Conservation (phyloP, 2,329 filamentous ascomycete genomes). For the Fusarium mundagurra region DNA sequence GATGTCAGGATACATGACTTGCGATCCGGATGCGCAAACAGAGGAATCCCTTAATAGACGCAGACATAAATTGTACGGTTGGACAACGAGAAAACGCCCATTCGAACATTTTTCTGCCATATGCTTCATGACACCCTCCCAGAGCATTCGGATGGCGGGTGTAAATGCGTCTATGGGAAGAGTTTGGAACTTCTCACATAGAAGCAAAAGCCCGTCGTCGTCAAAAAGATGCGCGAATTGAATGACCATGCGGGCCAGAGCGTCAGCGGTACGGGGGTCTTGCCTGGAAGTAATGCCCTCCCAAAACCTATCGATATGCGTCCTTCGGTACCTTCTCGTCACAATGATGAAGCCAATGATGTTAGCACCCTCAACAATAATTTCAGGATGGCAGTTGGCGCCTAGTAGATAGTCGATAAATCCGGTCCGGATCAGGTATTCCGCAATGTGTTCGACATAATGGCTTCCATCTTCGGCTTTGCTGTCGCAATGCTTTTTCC, state of each 20-base stretch:
- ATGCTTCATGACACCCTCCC: constrained; percentile 64
- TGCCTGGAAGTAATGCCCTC: constrained; percentile 81
- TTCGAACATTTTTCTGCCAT: constrained; percentile 56
- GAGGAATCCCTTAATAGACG: constrained; percentile 78
- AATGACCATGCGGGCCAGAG: constrained; percentile 74
- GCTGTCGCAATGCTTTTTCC: constrained; percentile 64
- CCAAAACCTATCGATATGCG: constrained; percentile 86
- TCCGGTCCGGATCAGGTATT: constrained; percentile 74
- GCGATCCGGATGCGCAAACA: constrained; percentile 60
- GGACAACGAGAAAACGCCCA: constrained; percentile 49
- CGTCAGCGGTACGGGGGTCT: constrained; percentile 85
- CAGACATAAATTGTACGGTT: constrained; percentile 65
- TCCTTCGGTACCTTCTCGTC: constrained; percentile 75
- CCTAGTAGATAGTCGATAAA: constrained; percentile 89
- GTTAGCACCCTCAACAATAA: constrained; percentile 83
- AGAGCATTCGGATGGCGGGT: constrained; percentile 68
- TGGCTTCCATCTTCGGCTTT: constrained; percentile 51
- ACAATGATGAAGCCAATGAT: constrained; percentile 89
- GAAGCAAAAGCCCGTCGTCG: constrained; percentile 64
- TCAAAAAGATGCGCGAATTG: constrained; percentile 61
- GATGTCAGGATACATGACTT: constrained; percentile 68
- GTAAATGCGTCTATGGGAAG: constrained; percentile 73
- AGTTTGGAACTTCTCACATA: constrained; percentile 75
- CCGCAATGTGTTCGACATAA: constrained; percentile 73
- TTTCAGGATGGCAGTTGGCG: constrained; percentile 89